These are phyloP conservation scores for Phytophthora rubi DNA, from an alignment of 352 stramenopile species.

Conservation along the genomic window DNA sequence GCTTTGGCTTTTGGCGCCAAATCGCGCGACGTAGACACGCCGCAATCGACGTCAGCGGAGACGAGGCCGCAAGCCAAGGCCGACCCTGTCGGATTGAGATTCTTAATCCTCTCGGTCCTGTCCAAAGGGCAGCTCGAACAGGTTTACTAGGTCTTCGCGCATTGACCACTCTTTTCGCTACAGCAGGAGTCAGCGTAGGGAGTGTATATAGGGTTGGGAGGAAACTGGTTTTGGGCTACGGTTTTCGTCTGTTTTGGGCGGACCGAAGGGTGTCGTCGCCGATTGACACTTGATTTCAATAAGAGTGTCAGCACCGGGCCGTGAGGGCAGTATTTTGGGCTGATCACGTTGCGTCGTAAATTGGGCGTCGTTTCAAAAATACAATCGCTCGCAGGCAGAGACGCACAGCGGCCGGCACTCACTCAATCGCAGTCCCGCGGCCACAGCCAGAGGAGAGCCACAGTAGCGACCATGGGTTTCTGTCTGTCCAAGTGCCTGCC, in stretches of 20 bases:
- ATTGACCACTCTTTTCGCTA: background rate
- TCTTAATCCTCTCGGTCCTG: background rate
- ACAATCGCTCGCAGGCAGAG: conserved; percentile 33
- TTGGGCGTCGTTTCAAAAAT: conserved; percentile 28
- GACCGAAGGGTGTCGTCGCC: background rate
- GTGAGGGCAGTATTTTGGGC: conserved; percentile 2
- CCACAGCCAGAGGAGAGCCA: conserved; percentile 7
- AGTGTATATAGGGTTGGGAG: conserved; percentile 3
- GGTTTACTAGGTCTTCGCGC: background rate
- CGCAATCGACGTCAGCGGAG: conserved; percentile 1
- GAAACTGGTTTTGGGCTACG: background rate
- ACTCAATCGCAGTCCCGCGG: conserved; percentile 23
- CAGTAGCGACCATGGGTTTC: conserved; percentile 66
- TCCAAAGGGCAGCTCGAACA: background rate
- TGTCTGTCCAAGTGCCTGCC: conserved; percentile 88
- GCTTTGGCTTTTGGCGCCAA: conserved; percentile 13
- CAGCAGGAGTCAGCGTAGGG: conserved; percentile 26
- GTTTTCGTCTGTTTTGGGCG: conserved; percentile 12
- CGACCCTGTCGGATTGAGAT: background rate
- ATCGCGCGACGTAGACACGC: conserved; percentile 24
- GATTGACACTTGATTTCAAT: conserved; percentile 2
- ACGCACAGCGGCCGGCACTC: conserved; percentile 12
- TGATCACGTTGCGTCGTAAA: background rate
- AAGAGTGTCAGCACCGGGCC: background rate
- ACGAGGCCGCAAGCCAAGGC: background rate